These are phyloP conservation scores for Lasiodiplodia citricola DNA, from an alignment of 2,329 filamentous ascomycete species.

Conservation along the genomic window DNA sequence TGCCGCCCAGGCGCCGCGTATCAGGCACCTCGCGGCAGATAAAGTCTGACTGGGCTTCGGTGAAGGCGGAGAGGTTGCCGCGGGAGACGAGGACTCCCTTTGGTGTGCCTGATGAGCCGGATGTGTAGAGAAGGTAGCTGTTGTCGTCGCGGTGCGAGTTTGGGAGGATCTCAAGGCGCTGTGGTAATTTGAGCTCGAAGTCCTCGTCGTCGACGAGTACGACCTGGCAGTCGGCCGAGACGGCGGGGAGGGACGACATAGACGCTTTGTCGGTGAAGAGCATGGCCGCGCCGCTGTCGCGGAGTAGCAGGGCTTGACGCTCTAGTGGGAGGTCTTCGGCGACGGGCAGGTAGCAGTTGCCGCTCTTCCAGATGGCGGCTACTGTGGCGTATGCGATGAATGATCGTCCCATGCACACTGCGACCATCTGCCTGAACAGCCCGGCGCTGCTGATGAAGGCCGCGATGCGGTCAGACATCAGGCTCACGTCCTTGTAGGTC, in stretches of 20 bases:
- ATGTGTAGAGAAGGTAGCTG: constrained; percentile 96
- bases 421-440: constrained; percentile 36
- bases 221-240: constrained; percentile 25
- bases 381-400: constrained; percentile 42
- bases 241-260: constrained; percentile 27
- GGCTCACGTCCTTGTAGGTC: constrained; percentile 40
- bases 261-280: constrained; percentile 31
- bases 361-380: constrained; percentile 45
- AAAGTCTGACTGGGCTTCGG: constrained; percentile 34
- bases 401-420: constrained; percentile 33
- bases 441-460: constrained; percentile 39
- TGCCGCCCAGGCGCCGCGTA: neutral
- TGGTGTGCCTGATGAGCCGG: constrained; percentile 95
- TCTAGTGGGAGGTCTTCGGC: constrained; percentile 35
- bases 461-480: constrained; percentile 40
- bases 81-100: constrained; percentile 97
- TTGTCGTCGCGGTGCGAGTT: constrained; percentile 34
- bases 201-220: constrained; percentile 12
- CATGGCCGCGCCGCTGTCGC: constrained; percentile 38
- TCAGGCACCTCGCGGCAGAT: neutral
- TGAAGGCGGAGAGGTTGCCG: constrained; percentile 74
- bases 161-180: constrained; percentile 31
- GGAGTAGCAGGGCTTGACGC: constrained; percentile 39
- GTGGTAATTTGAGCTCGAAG: constrained; percentile 28
- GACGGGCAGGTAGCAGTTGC: constrained; percentile 44